These are phyloP conservation scores for Heritiera littoralis DNA, from an alignment of 345 rosid species.

Conservation along the genomic window DNA sequence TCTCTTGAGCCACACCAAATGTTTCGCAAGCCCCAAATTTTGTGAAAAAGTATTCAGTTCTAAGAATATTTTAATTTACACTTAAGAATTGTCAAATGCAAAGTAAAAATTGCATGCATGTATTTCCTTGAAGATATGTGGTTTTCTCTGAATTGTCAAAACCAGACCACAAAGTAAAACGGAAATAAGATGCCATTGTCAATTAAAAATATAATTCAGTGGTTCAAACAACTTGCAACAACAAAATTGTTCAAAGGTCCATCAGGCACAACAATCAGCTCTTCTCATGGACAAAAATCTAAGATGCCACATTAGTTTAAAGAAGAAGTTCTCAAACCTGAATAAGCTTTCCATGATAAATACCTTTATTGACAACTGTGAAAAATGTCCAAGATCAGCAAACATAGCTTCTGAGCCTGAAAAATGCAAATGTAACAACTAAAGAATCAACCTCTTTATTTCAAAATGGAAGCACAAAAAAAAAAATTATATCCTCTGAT, in stretches of 20 bases:
- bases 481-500: background rate
- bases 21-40: background rate
- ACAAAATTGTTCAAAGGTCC: background rate
- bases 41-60: background rate
- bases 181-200: background rate
- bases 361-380: constrained; percentile 89
- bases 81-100: background rate
- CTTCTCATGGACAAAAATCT: background rate
- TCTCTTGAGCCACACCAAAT: background rate
- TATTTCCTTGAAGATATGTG: background rate
- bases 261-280: background rate
- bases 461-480: background rate
- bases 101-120: background rate
- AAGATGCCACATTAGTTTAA: background rate
- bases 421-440: background rate
- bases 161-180: background rate
- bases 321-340: constrained; percentile 2
- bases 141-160: background rate
- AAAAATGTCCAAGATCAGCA: constrained; percentile 98
- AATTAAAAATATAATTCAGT: background rate
- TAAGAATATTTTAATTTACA: background rate
- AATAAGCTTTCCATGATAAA: constrained; percentile 1
- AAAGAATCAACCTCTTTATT: background rate
- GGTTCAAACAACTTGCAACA: constrained; percentile 2
- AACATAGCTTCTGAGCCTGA: constrained; percentile 99